Evolutionary conservation across 2,329 filamentous ascomycete genomes (phyloP).

Genomic region (Ophiostoma australiae): DNA sequence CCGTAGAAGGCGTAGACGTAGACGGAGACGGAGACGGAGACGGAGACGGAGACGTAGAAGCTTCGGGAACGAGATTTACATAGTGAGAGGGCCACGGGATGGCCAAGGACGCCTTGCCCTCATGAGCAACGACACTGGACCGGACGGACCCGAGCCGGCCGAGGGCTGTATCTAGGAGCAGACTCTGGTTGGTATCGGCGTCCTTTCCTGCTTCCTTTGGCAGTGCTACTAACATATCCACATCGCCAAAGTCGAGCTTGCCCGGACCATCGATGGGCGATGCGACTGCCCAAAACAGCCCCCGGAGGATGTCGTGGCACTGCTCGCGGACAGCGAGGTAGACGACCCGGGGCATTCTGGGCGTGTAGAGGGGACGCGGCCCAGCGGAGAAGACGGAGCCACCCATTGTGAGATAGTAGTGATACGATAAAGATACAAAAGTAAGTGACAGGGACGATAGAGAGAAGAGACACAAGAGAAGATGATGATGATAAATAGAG

Average conservation of each 20-base stretch:
- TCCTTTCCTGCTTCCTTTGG: background rate
- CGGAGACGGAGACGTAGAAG: background rate
- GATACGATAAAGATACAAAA: background rate
- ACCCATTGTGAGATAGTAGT: constrained; percentile 45
- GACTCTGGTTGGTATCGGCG: background rate
- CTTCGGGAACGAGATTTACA: constrained; percentile 22
- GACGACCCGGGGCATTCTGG: constrained; percentile 57
- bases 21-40: background rate
- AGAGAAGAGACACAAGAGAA: background rate
- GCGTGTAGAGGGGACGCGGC: constrained; percentile 50
- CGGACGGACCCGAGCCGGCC: constrained; percentile 43
- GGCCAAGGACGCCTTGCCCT: constrained; percentile 45
- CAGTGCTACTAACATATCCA: constrained; percentile 61
- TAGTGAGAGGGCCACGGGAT: constrained; percentile 42
- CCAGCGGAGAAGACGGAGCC: constrained; percentile 54
- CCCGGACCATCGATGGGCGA: constrained; percentile 63
- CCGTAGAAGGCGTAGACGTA: background rate
- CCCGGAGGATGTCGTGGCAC: constrained; percentile 44
- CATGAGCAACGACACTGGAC: constrained; percentile 31
- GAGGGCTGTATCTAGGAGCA: constrained; percentile 9
- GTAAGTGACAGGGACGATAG: background rate
- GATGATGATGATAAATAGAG: background rate
- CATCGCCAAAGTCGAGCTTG: constrained; percentile 65
- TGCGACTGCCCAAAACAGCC: constrained; percentile 51
- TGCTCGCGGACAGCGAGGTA: constrained; percentile 50